A percentile compares a stretch with the other conserved stretches of the same genome.
Conservation (phyloP, 495 filamentous ascomycete genomes). For the Trichoderma asperelloides region DNA sequence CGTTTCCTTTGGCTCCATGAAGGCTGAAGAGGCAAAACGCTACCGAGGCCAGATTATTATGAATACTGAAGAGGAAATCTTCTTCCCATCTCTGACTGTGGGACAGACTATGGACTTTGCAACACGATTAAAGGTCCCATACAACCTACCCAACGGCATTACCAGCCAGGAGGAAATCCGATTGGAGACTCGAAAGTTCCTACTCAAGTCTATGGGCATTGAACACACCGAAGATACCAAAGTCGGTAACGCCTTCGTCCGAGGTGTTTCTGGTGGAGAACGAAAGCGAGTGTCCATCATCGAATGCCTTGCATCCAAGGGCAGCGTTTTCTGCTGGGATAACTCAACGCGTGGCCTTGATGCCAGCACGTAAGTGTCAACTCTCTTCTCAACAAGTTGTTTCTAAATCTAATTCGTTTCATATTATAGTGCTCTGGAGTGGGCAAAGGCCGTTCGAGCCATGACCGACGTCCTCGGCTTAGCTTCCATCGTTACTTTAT, state of each 20-base stretch:
- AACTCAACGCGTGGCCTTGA: constrained; percentile 44
- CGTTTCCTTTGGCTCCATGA: constrained; percentile 54
- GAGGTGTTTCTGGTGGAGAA: constrained; percentile 52
- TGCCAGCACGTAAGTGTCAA: constrained; percentile 24
- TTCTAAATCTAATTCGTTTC: no score
- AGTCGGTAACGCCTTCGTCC: constrained; percentile 67
- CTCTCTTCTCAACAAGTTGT: background rate
- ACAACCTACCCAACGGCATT: constrained; percentile 19
- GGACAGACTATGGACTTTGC: constrained; percentile 56
- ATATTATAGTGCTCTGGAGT: constrained; percentile 31
- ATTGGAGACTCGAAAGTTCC: constrained; percentile 17
- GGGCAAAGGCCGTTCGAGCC: constrained; percentile 34
- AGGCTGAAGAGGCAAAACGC: constrained; percentile 25
- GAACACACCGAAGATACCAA: constrained; percentile 61
- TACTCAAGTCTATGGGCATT: constrained; percentile 31
- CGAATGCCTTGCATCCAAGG: constrained; percentile 21
- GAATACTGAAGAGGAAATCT: constrained; percentile 66
- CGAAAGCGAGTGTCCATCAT: constrained; percentile 37
- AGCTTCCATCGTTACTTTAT: constrained; percentile 57
- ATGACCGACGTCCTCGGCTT: constrained; percentile 47
- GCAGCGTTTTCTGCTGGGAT: constrained; percentile 38
- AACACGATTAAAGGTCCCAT: constrained; percentile 42
- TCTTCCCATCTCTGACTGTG: constrained; percentile 66
- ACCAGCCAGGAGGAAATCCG: constrained; percentile 14
- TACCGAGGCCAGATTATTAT: constrained; percentile 43